Evolutionary conservation across 2,329 filamentous ascomycete genomes (phyloP), one percentile per base, ranked within the genome.

Genomic region (Helicocarpus griseus): DNA sequence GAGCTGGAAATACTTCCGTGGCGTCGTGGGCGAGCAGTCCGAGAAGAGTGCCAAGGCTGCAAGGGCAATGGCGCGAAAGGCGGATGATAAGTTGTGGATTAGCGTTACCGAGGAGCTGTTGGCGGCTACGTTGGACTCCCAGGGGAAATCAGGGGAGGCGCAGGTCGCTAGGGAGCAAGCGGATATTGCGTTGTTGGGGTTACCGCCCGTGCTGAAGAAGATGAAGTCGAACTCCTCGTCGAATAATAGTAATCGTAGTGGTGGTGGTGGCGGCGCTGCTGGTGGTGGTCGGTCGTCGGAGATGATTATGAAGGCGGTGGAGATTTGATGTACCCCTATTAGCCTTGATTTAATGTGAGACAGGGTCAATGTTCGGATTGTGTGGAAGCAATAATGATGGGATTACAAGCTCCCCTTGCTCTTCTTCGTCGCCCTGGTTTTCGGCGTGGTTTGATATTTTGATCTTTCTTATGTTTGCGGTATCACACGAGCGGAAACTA

Each of bases 21-120:
- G 86, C 53, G 85, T 90, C 13, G 81, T 94, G 3, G 89, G 89
- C 47, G 85, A 86, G 53, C 86, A 90, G 65, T 85, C 86, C 0
- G 76, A 87, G 53, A 89, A 89, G 69, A 87, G 85, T 62, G 84
- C 85, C 4, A 77, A 79, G 56, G 86, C 86, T 0, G 85, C 82
- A 22, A 77, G 78, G 22, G 78, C 77, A 39, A 83, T 87, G 70
- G 84, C 85, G 4, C 78, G 79, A 57, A 80, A 80, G 63, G 85
- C 82, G 58, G 83, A 84, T 21, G 87, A 87, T 62, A 73, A 81
- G 14, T 69, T 89, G 48, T 90, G 86, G 86, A 83, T 83, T 71
- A 89, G 85, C 61, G 88, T 94, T 6, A 85, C 86, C 1, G 83
- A 87, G 57, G 85, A 85, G 21, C 85, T 93, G 79, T 74, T 91